Evolutionary conservation across 148 eudicot species (phyloP), one percentile per base, ranked within the genome.

Genomic region (Persicaria maculosa): DNA sequence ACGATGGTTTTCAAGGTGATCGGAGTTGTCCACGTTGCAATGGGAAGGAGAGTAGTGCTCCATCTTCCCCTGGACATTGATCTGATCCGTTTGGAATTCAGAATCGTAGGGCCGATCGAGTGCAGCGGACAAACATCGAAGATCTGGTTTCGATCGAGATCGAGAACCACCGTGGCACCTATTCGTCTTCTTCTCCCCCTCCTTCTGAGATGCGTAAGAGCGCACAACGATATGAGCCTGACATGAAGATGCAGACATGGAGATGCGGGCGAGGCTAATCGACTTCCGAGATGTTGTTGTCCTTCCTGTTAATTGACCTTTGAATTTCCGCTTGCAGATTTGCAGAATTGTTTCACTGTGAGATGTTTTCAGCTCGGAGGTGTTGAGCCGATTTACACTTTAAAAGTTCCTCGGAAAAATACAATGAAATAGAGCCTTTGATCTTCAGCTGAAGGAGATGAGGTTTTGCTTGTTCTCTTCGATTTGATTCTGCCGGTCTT

Each of bases 261-360:
- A n/a, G n/a, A n/a, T n/a, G n/a, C n/a, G n/a, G n/a, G n/a, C n/a
- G n/a, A n/a, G n/a, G n/a, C n/a, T n/a, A n/a, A n/a, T n/a, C n/a
- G n/a, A n/a, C n/a, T n/a, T n/a, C n/a, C n/a, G n/a, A n/a, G n/a
- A n/a, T n/a, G n/a, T n/a, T n/a, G n/a, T n/a, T n/a, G n/a, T n/a
- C n/a, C n/a, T n/a, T n/a, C 14, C 1, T 15, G 16, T 52, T 8
- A n/a, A n/a, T n/a, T n/a, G 17, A 55, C 59, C 9, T 6, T 55
- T 43, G 67, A 61, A 61, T 61, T 61, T 61, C 67, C 67, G 67
- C 31, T 61, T 61, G 67, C 67, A 22, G 67, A 53, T 61, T 22
- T 25, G 9, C 44, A 25, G 67, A 17, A 61, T 55, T 55, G 31
- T n/a, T 17, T 16, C 14, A 16, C 54, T 50, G 15, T 10, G 54